Percentiles rank a stretch among this genome's conserved stretches.
Evolutionary conservation across 768 basidiomycete species (phyloP).

Genomic region (Panellus pusillus): DNA sequence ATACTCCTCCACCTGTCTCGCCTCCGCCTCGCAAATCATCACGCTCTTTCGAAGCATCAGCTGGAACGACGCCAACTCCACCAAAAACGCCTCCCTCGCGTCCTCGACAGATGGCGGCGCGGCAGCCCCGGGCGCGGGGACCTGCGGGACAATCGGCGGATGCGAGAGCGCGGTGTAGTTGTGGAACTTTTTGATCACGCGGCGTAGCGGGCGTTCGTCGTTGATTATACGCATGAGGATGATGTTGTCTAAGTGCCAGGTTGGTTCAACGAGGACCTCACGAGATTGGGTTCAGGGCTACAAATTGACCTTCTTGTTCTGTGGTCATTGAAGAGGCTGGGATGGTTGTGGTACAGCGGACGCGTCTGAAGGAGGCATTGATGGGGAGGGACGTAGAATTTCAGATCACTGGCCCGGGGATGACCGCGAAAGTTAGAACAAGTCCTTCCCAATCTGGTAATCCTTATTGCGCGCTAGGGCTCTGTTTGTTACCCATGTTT

Average conservation of each 20-base stretch:
- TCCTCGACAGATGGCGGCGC: slow-evolving; percentile 51
- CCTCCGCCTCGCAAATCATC: slow-evolving; percentile 86
- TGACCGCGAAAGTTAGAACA: no score
- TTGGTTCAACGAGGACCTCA: not conserved
- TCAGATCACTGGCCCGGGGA: not conserved
- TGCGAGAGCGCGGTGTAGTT: slow-evolving; percentile 62
- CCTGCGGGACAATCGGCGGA: slow-evolving; percentile 39
- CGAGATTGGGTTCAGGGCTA: not conserved
- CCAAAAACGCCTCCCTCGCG: slow-evolving; percentile 74
- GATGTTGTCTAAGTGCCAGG: slow-evolving; percentile 57
- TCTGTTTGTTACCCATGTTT: no score
- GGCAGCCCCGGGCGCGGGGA: slow-evolving; percentile 25
- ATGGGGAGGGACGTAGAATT: not conserved
- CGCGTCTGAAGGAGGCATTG: slow-evolving; percentile 12
- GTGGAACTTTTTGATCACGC: slow-evolving; percentile 82
- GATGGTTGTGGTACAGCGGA: slow-evolving; percentile 27
- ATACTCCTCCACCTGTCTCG: slow-evolving; percentile 83
- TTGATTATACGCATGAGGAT: slow-evolving; percentile 80
- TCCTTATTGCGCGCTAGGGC: no score
- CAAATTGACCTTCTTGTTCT: slow-evolving; percentile 60
- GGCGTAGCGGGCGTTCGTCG: slow-evolving; percentile 76
- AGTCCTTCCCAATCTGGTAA: no score
- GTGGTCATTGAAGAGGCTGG: slow-evolving; percentile 47
- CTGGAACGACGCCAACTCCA: slow-evolving; percentile 78
- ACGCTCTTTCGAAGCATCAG: slow-evolving; percentile 72